Evolutionary conservation across 495 filamentous ascomycete species (phyloP).

Genomic region (Podospora pseudopauciseta): DNA sequence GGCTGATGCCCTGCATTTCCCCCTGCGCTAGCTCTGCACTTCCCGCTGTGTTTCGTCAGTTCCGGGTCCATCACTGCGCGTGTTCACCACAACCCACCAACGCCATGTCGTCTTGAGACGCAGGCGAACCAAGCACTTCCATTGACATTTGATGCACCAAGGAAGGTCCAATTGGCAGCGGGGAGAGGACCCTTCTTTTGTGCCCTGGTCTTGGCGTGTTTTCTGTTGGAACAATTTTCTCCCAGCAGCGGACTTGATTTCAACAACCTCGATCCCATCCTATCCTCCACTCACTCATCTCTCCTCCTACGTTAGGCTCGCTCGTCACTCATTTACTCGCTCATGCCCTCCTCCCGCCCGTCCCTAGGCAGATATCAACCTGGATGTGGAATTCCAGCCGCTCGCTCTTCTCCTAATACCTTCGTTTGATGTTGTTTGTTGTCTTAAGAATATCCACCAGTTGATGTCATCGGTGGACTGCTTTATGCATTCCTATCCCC

Average conservation of each 20-base stretch:
- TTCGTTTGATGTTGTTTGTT: constrained; percentile 12
- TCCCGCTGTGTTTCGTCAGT: constrained; percentile 2
- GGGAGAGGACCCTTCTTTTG: background rate
- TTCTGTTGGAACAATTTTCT: background rate
- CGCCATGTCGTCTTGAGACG: constrained; percentile 15
- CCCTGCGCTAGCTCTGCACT: constrained; percentile 6
- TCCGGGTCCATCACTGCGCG: constrained; percentile 10
- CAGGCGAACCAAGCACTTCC: background rate
- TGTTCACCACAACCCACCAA: background rate
- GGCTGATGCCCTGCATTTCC: background rate
- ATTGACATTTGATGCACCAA: background rate
- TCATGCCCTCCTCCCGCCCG: background rate
- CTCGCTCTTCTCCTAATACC: background rate
- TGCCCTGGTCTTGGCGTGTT: background rate
- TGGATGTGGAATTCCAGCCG: background rate
- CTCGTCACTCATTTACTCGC: too few relatives aligned
- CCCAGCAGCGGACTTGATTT: background rate
- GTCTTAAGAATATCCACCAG: constrained; percentile 3
- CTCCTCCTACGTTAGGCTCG: too few relatives aligned
- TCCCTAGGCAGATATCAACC: background rate
- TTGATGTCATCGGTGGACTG: constrained; percentile 16
- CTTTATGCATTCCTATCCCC: background rate
- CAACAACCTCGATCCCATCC: background rate
- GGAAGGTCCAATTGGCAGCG: constrained; percentile 7
- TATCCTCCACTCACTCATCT: background rate